Evolutionary conservation across 192 early-diverging fungal genomes (phyloP).

Genomic region (Backusella mclennaniae): DNA sequence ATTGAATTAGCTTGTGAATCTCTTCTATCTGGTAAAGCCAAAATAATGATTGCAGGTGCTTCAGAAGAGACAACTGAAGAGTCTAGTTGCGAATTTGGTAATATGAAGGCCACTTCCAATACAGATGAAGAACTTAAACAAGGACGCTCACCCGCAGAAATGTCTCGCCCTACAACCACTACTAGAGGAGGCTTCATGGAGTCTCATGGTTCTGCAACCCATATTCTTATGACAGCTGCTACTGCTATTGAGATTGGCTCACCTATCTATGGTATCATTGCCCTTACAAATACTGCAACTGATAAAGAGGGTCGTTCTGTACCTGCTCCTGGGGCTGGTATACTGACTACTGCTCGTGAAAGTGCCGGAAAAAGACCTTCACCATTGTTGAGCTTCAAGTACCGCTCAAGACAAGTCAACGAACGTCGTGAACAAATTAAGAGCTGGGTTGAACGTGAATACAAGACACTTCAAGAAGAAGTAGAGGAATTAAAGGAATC

Average conservation of each 20-base stretch:
- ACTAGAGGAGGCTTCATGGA: conserved; percentile 92
- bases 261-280: conserved; percentile 91
- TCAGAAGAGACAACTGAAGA: conserved; percentile 94
- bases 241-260: conserved; percentile 91
- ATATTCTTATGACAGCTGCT: conserved; percentile 86
- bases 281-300: conserved; percentile 83
- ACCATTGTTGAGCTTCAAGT: conserved; percentile 75
- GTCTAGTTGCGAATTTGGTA: conserved; percentile 90
- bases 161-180: conserved; percentile 87
- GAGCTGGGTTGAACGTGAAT: conserved; percentile 76
- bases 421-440: conserved; percentile 76
- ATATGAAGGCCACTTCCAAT: conserved; percentile 94
- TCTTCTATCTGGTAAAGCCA: conserved; percentile 86
- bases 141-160: conserved; percentile 83
- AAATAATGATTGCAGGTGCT: conserved; percentile 90
- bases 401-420: conserved; percentile 75
- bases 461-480: conserved; percentile 64
- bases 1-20: conserved; percentile 92
- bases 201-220: conserved; percentile 84
- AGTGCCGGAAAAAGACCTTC: conserved; percentile 45
- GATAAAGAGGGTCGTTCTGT: conserved; percentile 94
- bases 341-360: conserved; percentile 89
- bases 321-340: conserved; percentile 93
- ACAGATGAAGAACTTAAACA: conserved; percentile 78
- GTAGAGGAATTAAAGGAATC: conserved; percentile 54